Evolutionary conservation across 2,329 filamentous ascomycete genomes (phyloP).

Genomic region (Fusarium floridanum): DNA sequence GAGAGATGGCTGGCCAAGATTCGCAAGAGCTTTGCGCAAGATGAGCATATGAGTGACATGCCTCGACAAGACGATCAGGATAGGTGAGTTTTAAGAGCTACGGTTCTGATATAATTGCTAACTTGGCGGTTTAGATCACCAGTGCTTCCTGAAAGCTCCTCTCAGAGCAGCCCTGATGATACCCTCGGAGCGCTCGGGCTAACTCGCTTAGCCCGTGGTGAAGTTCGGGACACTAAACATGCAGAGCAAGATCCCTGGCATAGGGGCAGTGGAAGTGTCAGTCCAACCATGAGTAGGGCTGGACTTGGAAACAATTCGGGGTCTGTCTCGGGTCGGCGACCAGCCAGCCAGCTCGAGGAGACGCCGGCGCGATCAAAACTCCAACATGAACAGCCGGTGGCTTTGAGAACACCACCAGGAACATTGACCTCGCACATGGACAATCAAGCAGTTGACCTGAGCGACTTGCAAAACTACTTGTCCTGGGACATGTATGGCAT

Average conservation of each 20-base stretch:
- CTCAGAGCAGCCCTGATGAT: constrained; percentile 37
- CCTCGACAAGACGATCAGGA: constrained; percentile 34
- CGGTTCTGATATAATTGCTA: background rate
- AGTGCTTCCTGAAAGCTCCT: constrained; percentile 33
- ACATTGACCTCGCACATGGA: constrained; percentile 47
- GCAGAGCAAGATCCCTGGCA: constrained; percentile 25
- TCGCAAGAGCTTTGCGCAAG: constrained; percentile 47
- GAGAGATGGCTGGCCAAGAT: constrained; percentile 57
- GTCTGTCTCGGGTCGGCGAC: constrained; percentile 26
- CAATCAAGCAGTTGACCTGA: constrained; percentile 53
- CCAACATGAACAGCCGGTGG: constrained; percentile 54
- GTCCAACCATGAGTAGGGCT: constrained; percentile 25
- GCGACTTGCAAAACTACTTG: constrained; percentile 55
- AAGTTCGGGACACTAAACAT: constrained; percentile 38
- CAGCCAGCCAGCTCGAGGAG: constrained; percentile 31
- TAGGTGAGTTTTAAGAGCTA: constrained; percentile 19
- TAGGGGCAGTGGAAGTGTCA: constrained; percentile 25
- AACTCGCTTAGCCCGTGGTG: constrained; percentile 40
- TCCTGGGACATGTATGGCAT: constrained; percentile 58
- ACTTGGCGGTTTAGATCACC: constrained; percentile 31
- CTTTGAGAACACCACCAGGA: constrained; percentile 40
- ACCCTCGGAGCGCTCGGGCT: constrained; percentile 40
- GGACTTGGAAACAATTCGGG: constrained; percentile 27
- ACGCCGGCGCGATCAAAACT: constrained; percentile 49
- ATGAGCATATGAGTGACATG: constrained; percentile 46